Conservation (phyloP, 805 yeast species). For the Yamadazyma scolyti region DNA sequence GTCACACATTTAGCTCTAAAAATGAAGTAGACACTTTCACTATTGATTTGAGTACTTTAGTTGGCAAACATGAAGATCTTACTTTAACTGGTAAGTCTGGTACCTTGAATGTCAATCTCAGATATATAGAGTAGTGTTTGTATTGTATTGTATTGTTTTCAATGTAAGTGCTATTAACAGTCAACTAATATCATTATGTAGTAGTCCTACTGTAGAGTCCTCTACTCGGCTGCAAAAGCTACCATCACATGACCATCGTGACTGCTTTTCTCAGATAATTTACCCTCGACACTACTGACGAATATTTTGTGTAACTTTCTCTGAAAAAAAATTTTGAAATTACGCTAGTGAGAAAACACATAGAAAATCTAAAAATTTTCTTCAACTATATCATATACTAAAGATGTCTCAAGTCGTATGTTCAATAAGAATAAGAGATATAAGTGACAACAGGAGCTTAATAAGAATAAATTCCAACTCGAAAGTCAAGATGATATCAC, state of each 20-base stretch:
- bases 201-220: too few species aligned
- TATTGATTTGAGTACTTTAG: constrained; percentile 47
- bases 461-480: too few species aligned
- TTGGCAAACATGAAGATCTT: constrained; percentile 42
- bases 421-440: constrained; percentile 5
- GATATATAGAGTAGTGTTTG: constrained; percentile 15
- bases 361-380: constrained; percentile 11
- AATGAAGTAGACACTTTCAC: constrained; percentile 59
- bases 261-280: constrained; percentile 9
- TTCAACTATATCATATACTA: constrained; percentile 11
- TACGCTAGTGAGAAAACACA: constrained; percentile 9
- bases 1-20: constrained; percentile 72
- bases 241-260: constrained; percentile 9
- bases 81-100: constrained; percentile 35
- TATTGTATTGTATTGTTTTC: constrained; percentile 6
- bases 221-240: constrained; percentile 2
- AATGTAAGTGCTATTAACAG: too few species aligned
- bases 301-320: constrained; percentile 10
- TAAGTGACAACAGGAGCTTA: too few species aligned
- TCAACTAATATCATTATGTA: too few species aligned
- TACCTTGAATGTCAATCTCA: constrained; percentile 37
- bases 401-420: constrained; percentile 17
- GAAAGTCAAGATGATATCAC: too few species aligned
- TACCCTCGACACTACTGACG: constrained; percentile 4
- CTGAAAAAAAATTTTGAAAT: constrained; percentile 8